These are phyloP conservation scores for Cladosporium velox DNA, from an alignment of 2,329 filamentous ascomycete species.

Conservation along the genomic window DNA sequence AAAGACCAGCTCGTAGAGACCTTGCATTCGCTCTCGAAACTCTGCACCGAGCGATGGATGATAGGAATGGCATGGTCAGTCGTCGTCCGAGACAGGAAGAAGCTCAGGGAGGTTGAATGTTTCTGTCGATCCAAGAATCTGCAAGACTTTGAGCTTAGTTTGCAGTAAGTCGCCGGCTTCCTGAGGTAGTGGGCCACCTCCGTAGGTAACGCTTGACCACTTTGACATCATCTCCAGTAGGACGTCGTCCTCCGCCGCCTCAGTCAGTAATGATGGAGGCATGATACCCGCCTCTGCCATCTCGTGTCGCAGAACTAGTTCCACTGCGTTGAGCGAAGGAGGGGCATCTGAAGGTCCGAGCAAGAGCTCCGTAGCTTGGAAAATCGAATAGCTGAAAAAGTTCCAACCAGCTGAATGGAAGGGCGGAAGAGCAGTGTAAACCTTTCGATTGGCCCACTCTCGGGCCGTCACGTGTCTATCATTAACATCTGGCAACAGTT, in stretches of 20 bases:
- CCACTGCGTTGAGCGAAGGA: constrained; percentile 16
- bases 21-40: constrained; percentile 6
- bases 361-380: constrained; percentile 21
- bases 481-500: constrained; percentile 19
- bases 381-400: constrained; percentile 23
- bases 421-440: constrained; percentile 23
- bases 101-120: constrained; percentile 23
- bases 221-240: constrained; percentile 11
- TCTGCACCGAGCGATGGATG: constrained; percentile 18
- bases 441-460: constrained; percentile 15
- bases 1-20: constrained; percentile 14
- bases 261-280: constrained; percentile 22
- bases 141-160: constrained; percentile 15
- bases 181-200: constrained; percentile 22
- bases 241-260: constrained; percentile 13
- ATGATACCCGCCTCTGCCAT: constrained; percentile 21
- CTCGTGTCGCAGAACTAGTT: constrained; percentile 18
- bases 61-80: constrained; percentile 19
- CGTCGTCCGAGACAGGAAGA: constrained; percentile 19
- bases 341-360: constrained; percentile 22
- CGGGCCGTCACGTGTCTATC: constrained; percentile 12
- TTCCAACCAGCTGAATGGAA: constrained; percentile 26
- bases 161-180: constrained; percentile 19
- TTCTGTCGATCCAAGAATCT: constrained; percentile 23
- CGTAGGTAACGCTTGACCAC: constrained; percentile 22